Percentiles rank a stretch among this genome's conserved stretches.
phyloP scores from a whole-genome alignment of 2,329 filamentous ascomycete species.

The Fusarium sp. region DNA sequence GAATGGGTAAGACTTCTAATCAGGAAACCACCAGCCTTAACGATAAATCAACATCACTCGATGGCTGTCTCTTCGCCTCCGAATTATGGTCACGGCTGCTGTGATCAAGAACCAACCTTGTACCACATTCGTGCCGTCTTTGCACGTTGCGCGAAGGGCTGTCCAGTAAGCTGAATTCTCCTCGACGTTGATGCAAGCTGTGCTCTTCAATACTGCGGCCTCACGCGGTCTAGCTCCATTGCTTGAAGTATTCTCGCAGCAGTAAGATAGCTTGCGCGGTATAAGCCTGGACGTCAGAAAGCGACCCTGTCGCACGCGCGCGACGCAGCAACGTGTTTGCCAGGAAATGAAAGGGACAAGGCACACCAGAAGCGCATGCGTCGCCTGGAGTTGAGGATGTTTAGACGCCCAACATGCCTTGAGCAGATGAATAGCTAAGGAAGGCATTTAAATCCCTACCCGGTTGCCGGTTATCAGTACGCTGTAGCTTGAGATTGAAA shows the following conservation, averaged over 20 bases:
- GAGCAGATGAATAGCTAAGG: neutral
- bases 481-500: slow-evolving; percentile 20
- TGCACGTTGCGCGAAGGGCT: neutral
- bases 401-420: neutral
- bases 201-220: neutral
- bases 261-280: neutral
- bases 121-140: neutral
- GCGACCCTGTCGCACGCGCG: neutral
- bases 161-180: neutral
- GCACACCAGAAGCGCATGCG: neutral
- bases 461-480: slow-evolving; percentile 1
- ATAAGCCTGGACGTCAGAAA: neutral
- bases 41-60: neutral
- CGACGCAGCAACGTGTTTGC: neutral
- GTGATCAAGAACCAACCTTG: neutral
- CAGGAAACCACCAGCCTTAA: slow-evolving; percentile 15
- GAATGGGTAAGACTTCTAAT: slow-evolving; percentile 28
- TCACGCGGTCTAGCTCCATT: neutral
- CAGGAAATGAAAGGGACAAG: neutral
- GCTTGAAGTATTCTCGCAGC: neutral
- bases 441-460: neutral
- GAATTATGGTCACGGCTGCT: neutral
- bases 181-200: neutral
- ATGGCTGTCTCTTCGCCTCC: neutral
- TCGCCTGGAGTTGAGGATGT: neutral